phyloP scores from a whole-genome alignment of 1,139 yeast genomes.

The Pichia sp. region DNA sequence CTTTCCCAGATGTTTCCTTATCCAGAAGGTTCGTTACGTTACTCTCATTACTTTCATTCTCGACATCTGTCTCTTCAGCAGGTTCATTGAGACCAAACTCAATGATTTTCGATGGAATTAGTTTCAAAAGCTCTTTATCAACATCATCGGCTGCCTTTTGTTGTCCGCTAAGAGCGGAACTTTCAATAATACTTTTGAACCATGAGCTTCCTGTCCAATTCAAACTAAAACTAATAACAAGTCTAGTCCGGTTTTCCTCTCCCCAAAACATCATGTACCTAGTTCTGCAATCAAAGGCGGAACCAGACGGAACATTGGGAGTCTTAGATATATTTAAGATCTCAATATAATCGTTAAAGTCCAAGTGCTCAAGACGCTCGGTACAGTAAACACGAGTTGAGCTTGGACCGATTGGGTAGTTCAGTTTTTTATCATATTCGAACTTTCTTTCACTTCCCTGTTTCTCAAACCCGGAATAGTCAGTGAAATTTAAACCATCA shows the following conservation, averaged over 20 bases:
- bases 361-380: conserved; percentile 42
- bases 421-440: conserved; percentile 44
- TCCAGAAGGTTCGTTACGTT: background rate
- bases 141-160: conserved; percentile 31
- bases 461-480: conserved; percentile 35
- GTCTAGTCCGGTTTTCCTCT: conserved; percentile 37
- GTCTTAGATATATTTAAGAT: conserved; percentile 39
- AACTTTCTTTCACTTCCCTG: conserved; percentile 36
- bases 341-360: conserved; percentile 24
- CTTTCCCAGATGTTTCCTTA: background rate
- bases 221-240: conserved; percentile 42
- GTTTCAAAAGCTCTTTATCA: conserved; percentile 11
- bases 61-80: conserved; percentile 1
- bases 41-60: background rate
- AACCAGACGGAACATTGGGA: conserved; percentile 61
- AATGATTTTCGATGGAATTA: conserved; percentile 9
- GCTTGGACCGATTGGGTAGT: conserved; percentile 55
- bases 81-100: conserved; percentile 3
- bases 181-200: conserved; percentile 53
- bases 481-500: conserved; percentile 46
- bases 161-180: conserved; percentile 47
- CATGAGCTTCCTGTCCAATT: conserved; percentile 56
- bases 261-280: conserved; percentile 49
- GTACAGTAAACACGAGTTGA: conserved; percentile 48
- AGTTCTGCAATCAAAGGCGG: conserved; percentile 48